Evolutionary conservation across 1,139 yeast genomes (phyloP).

Genomic region (Casaregolazyma suthepensis): DNA sequence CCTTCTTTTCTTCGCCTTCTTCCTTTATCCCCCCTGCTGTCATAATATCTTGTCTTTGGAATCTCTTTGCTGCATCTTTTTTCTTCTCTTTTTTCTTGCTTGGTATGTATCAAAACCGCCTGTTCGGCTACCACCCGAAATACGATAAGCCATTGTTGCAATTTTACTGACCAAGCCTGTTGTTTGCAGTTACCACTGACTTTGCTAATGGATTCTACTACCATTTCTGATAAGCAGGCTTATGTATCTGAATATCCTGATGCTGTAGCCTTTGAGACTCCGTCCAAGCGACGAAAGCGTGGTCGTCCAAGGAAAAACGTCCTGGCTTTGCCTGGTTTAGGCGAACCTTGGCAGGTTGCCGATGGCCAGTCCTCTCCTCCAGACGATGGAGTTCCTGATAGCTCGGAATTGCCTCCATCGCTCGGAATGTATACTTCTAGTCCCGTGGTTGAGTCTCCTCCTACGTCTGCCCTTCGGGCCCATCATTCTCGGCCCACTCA

Average conservation of each 20-base stretch:
- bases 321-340: slow-evolving; percentile 5
- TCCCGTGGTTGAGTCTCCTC: slow-evolving; percentile 17
- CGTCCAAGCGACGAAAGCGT: background rate
- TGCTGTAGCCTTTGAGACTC: background rate
- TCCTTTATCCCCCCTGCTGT: background rate
- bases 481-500: background rate
- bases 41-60: background rate
- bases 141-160: background rate
- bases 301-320: slow-evolving; percentile 10
- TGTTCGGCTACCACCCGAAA: background rate
- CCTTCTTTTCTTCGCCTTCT: background rate
- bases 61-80: background rate
- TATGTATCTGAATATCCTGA: background rate
- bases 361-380: slow-evolving; percentile 3
- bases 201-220: background rate
- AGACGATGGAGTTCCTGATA: background rate
- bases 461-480: slow-evolving; percentile 9
- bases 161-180: background rate
- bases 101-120: background rate
- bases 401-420: slow-evolving; percentile 12
- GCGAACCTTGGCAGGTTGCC: slow-evolving; percentile 7
- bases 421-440: slow-evolving; percentile 19
- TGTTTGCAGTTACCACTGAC: background rate
- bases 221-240: background rate
- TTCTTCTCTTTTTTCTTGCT: background rate